Evolutionary conservation across 2,329 filamentous ascomycete species (phyloP).

Genomic region (Colletotrichum chlorophyti): DNA sequence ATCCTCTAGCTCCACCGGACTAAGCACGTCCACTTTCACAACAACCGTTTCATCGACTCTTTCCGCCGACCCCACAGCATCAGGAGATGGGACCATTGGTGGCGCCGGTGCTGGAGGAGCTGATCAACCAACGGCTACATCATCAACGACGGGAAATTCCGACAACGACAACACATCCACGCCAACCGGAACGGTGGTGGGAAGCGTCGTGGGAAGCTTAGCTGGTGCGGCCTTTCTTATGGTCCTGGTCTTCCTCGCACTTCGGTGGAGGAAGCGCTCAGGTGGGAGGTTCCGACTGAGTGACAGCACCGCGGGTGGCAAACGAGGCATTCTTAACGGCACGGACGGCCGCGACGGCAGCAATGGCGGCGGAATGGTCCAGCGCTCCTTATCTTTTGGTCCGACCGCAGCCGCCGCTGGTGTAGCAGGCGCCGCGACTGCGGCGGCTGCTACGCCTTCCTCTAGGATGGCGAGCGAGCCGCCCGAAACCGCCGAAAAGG

Average conservation of each 20-base stretch:
- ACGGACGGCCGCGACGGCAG: slow-evolving; percentile 31
- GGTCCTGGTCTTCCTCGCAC: slow-evolving; percentile 57
- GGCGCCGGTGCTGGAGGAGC: slow-evolving; percentile 6
- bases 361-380: slow-evolving; percentile 47
- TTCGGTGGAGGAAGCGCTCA: slow-evolving; percentile 62
- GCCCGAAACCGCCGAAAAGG: slow-evolving; percentile 55
- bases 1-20: not conserved
- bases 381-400: slow-evolving; percentile 50
- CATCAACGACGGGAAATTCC: slow-evolving; percentile 31
- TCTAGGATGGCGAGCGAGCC: slow-evolving; percentile 42
- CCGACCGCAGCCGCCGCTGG: not conserved
- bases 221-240: slow-evolving; percentile 65
- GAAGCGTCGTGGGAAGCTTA: slow-evolving; percentile 63
- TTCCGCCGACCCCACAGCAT: not conserved
- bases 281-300: slow-evolving; percentile 51
- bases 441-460: slow-evolving; percentile 33
- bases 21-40: slow-evolving; percentile 8
- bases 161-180: slow-evolving; percentile 4
- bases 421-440: slow-evolving; percentile 2
- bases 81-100: slow-evolving; percentile 5
- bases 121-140: slow-evolving; percentile 17
- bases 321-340: slow-evolving; percentile 38
- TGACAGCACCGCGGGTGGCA: slow-evolving; percentile 42
- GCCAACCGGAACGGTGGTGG: slow-evolving; percentile 48
- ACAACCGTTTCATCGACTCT: slow-evolving; percentile 14